Conservation (phyloP, 257 asterid species). For the Nicotiana benthamiana region DNA sequence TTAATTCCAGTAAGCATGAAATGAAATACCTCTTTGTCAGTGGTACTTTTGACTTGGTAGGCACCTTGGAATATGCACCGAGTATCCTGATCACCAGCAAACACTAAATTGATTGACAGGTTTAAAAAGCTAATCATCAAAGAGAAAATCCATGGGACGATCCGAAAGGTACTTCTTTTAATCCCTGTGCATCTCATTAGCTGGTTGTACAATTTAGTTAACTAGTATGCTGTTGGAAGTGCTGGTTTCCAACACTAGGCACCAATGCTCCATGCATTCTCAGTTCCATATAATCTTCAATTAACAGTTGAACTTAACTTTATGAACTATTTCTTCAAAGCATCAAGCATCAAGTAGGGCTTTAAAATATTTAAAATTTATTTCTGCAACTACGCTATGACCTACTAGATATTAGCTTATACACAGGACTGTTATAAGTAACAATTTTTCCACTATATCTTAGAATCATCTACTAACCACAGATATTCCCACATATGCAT, state of each 20-base stretch:
- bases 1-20: not conserved
- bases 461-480: not conserved
- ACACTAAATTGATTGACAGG: constrained; percentile 1
- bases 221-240: not conserved
- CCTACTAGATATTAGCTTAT: not conserved
- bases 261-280: not conserved
- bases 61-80: constrained; percentile 67
- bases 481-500: not conserved
- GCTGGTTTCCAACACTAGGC: not conserved
- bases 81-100: constrained; percentile 54
- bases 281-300: not conserved
- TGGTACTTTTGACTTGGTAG: constrained; percentile 52
- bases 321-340: not conserved
- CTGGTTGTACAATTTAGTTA: not conserved
- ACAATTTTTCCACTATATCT: not conserved
- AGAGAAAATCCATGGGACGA: not conserved
- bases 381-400: not conserved
- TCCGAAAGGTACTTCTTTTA: not conserved
- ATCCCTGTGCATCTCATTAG: not conserved
- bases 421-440: not conserved
- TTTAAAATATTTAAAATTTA: not conserved
- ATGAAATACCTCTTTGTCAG: constrained; percentile 51
- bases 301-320: not conserved
- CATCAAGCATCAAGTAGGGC: not conserved
- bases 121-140: not conserved